Conservation (phyloP, 2,329 filamentous ascomycete species). For the Ambrosiella beaveri region DNA sequence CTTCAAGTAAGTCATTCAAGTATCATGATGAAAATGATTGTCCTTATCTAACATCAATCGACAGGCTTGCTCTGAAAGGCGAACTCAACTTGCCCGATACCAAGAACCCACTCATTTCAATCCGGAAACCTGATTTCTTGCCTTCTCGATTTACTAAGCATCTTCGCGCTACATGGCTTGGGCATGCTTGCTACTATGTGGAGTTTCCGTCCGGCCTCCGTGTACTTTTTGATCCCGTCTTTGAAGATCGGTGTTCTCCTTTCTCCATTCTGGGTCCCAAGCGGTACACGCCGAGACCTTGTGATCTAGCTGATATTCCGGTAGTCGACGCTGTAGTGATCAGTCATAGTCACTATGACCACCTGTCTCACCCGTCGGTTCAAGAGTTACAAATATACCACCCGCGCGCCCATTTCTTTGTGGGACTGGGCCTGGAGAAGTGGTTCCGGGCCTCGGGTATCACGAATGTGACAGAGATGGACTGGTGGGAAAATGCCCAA, state of each 20-base stretch:
- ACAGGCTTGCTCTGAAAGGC: slow-evolving; percentile 25
- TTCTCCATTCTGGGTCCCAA: slow-evolving; percentile 53
- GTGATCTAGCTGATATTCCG: slow-evolving; percentile 61
- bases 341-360: slow-evolving; percentile 85
- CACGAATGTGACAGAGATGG: slow-evolving; percentile 65
- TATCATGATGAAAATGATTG: background rate
- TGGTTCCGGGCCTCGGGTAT: slow-evolving; percentile 66
- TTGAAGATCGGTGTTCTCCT: slow-evolving; percentile 73
- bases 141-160: slow-evolving; percentile 33
- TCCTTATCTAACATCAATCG: background rate
- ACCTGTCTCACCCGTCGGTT: slow-evolving; percentile 63
- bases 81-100: slow-evolving; percentile 37
- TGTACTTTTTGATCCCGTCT: slow-evolving; percentile 86
- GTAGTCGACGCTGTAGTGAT: slow-evolving; percentile 62
- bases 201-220: slow-evolving; percentile 77
- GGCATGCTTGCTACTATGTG: slow-evolving; percentile 84
- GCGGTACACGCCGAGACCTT: slow-evolving; percentile 62
- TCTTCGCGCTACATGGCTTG: slow-evolving; percentile 82
- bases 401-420: slow-evolving; percentile 73
- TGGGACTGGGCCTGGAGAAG: slow-evolving; percentile 61
- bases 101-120: slow-evolving; percentile 45
- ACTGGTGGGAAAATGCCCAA: slow-evolving; percentile 84
- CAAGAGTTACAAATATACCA: slow-evolving; percentile 51
- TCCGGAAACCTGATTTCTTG: slow-evolving; percentile 51
- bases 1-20: slow-evolving; percentile 8